A percentile compares a stretch with the other conserved stretches of the same genome.
phyloP scores from a whole-genome alignment of 1,284 basidiomycete genomes.

The Stygiomarasmius scandens region DNA sequence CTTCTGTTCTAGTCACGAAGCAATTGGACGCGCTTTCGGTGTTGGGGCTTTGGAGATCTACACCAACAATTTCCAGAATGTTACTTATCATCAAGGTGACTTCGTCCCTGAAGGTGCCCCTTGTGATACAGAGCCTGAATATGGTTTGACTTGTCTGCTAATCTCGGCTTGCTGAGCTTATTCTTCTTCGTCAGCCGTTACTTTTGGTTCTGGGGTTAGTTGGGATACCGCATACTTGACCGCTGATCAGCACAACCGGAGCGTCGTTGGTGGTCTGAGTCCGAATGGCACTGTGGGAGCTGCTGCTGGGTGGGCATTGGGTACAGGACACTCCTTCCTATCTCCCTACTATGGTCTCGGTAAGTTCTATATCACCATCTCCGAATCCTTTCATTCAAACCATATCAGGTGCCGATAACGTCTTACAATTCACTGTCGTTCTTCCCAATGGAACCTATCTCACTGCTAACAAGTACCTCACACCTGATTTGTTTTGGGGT shows the following conservation, averaged over 20 bases:
- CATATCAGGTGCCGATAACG: slow-evolving; percentile 44
- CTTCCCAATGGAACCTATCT: slow-evolving; percentile 37
- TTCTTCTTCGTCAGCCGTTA: slow-evolving; percentile 27
- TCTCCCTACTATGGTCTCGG: slow-evolving; percentile 47
- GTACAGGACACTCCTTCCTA: slow-evolving; percentile 12
- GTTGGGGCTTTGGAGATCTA: slow-evolving; percentile 40
- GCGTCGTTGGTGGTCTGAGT: slow-evolving; percentile 41
- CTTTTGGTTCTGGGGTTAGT: slow-evolving; percentile 38
- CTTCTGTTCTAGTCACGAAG: slow-evolving; percentile 32
- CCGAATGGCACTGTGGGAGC: slow-evolving; percentile 31
- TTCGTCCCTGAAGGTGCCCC: slow-evolving; percentile 36
- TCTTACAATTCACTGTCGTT: slow-evolving; percentile 42
- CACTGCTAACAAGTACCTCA: slow-evolving; percentile 38
- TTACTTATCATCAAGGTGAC: slow-evolving; percentile 26
- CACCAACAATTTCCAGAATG: slow-evolving; percentile 41
- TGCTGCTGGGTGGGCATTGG: slow-evolving; percentile 11
- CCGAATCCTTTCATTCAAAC: background rate
- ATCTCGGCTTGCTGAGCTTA: background rate
- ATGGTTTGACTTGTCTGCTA: slow-evolving; percentile 15
- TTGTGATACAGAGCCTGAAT: slow-evolving; percentile 11
- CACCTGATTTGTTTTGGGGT: slow-evolving; percentile 52
- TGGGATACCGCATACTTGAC: slow-evolving; percentile 38
- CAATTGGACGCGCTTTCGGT: slow-evolving; percentile 39
- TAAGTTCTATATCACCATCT: slow-evolving; percentile 17
- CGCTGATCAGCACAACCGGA: slow-evolving; percentile 31